phyloP scores from a whole-genome alignment of 805 yeast genomes.

The Lipomyces starkeyi region DNA sequence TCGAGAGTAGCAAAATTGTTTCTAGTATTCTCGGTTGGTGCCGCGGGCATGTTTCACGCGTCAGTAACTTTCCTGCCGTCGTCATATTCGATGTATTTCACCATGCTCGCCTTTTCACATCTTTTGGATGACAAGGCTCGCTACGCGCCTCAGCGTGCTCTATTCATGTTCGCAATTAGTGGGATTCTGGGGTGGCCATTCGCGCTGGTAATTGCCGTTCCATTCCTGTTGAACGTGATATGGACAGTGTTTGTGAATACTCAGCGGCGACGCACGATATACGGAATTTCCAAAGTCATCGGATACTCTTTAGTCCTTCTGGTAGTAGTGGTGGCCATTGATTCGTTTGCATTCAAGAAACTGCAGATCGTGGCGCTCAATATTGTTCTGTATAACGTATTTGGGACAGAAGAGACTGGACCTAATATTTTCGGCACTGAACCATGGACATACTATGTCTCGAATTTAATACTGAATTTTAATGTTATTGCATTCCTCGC shows the following conservation, averaged over 20 bases:
- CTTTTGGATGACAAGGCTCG: conserved; percentile 35
- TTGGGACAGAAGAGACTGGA: conserved; percentile 73
- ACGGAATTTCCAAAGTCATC: conserved; percentile 37
- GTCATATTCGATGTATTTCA: conserved; percentile 66
- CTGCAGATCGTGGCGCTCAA: conserved; percentile 73
- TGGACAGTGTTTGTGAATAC: conserved; percentile 32
- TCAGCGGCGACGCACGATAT: background rate
- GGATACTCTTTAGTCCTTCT: conserved; percentile 4
- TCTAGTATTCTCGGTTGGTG: conserved; percentile 62
- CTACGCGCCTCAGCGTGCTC: conserved; percentile 27
- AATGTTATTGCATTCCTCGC: conserved; percentile 53
- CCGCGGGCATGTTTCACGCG: conserved; percentile 90
- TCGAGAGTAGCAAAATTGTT: conserved; percentile 61
- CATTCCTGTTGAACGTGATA: conserved; percentile 54
- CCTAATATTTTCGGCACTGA: conserved; percentile 92
- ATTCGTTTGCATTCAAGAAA: conserved; percentile 66
- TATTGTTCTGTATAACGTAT: conserved; percentile 81
- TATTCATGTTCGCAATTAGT: conserved; percentile 60
- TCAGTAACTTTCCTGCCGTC: conserved; percentile 86
- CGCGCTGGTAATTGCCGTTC: conserved; percentile 65
- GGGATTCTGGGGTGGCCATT: conserved; percentile 94
- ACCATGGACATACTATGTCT: conserved; percentile 71
- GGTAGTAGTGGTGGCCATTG: conserved; percentile 52
- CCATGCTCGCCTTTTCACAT: conserved; percentile 45
- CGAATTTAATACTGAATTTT: conserved; percentile 76